Conservation (phyloP, 352 stramenopile genomes). For the Phytophthora pini region DNA sequence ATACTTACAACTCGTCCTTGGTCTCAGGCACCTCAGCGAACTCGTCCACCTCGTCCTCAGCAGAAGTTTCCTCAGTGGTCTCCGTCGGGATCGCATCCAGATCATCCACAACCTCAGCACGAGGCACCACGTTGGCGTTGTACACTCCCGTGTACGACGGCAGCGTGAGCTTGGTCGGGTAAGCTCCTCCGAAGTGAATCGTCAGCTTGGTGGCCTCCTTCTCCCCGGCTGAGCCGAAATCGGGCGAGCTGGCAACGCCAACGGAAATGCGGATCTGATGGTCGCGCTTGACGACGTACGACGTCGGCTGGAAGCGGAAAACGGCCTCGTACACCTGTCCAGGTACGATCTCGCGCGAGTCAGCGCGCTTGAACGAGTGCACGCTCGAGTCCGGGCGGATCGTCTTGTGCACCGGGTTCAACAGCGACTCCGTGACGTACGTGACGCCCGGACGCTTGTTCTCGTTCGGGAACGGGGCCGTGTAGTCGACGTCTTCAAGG, state of each 20-base stretch:
- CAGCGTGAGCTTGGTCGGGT: slow-evolving; percentile 79
- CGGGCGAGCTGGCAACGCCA: slow-evolving; percentile 55
- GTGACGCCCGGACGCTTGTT: slow-evolving; percentile 81
- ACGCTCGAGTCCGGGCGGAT: slow-evolving; percentile 66
- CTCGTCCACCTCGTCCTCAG: slow-evolving; percentile 50
- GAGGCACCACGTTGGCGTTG: slow-evolving; percentile 66
- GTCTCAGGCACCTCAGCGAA: slow-evolving; percentile 56
- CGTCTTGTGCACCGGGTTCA: slow-evolving; percentile 76
- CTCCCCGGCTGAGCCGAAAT: slow-evolving; percentile 59
- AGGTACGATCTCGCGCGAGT: slow-evolving; percentile 65
- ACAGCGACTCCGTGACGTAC: slow-evolving; percentile 81
- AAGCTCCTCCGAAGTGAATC: slow-evolving; percentile 73
- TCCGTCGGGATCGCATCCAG: slow-evolving; percentile 36
- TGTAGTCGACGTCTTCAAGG: slow-evolving; percentile 82
- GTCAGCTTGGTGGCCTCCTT: slow-evolving; percentile 73
- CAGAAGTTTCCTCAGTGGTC: slow-evolving; percentile 15
- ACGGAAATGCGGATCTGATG: slow-evolving; percentile 82
- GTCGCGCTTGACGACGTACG: slow-evolving; percentile 79
- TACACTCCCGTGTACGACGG: slow-evolving; percentile 66
- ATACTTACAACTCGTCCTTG: slow-evolving; percentile 63
- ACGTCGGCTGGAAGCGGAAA: slow-evolving; percentile 77
- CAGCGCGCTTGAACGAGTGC: slow-evolving; percentile 68
- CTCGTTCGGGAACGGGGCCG: slow-evolving; percentile 75
- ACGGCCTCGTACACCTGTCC: slow-evolving; percentile 80
- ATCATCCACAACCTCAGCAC: slow-evolving; percentile 33